Evolutionary conservation across 805 yeast genomes (phyloP), one percentile per base, ranked within the genome.

Genomic region (Candida pseudofarinosa): DNA sequence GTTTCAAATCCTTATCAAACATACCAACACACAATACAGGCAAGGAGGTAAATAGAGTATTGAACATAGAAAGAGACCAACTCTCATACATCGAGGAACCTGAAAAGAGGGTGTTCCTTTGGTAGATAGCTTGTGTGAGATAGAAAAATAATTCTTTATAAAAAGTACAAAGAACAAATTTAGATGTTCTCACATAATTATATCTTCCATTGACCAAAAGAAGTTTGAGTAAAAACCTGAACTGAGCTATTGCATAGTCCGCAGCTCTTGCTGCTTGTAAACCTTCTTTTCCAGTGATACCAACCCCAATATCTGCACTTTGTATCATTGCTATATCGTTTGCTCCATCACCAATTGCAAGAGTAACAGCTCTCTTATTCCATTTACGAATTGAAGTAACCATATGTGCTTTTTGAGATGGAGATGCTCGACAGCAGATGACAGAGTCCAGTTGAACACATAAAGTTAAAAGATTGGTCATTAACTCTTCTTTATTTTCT

Each of bases 301-400:
- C 99, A 48, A 93, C 79, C 20, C 99, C 99, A 43, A 93, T 88
- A 63, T 93, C 98, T 0, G 99, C 99, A 56, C 95, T 85, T 67
- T 93, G 97, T 48, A 93, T 93, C 99, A 93, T 93, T 1, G 99
- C 98, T 59, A 93, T 90, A 63, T 93, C 99, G 59, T 93, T 93
- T 2, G 99, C 99, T 50, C 99, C 99, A 66, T 93, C 99, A 5
- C 99, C 99, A 58, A 93, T 86, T 0, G 99, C 99, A 47, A 93
- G 72, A 0, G 97, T 88, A 4, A 93, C 97, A 33, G 86, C 75
- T 1, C 66, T 65, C 39, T 74, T 81, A 53, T 84, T 76, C 44
- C 83, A 67, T n/a, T 74, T 68, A 40, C 98, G 74, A n/a, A 95
- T 88, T 28, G 81, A 74, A 19, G 79, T 63, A 2, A 93, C 98